Conservation (phyloP, 2,329 filamentous ascomycete genomes). For the Penicillium sp. region DNA sequence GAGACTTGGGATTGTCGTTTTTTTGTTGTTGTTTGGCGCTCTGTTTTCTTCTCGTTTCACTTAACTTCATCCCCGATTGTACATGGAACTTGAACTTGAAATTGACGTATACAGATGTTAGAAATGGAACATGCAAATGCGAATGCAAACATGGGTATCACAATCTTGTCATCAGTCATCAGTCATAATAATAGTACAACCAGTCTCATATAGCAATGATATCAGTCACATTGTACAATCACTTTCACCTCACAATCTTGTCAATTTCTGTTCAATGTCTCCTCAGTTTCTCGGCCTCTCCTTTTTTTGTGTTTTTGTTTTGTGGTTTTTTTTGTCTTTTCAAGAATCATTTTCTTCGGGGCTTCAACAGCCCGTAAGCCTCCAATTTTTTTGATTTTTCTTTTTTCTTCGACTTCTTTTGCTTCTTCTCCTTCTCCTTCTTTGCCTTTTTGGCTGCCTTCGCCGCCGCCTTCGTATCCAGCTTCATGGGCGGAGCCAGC, state of each 20-base stretch:
- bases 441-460: not conserved
- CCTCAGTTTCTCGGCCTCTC: no score
- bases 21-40: not conserved
- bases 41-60: not conserved
- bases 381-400: not conserved
- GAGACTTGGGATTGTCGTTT: not conserved
- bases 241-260: no score
- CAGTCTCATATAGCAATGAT: no score
- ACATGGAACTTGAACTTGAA: not conserved
- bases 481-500: not conserved
- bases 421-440: not conserved
- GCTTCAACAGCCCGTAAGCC: not conserved
- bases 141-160: no score
- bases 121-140: no score
- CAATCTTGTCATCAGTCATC: no score
- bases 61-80: not conserved
- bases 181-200: no score
- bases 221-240: no score
- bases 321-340: no score
- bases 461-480: not conserved
- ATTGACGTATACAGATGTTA: not conserved
- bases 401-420: not conserved
- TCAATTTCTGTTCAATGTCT: no score
- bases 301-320: no score
- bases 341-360: no score